Base-by-base conservation (phyloP, 2,329 filamentous ascomycete species). In the Botrytis medusae region DNA sequence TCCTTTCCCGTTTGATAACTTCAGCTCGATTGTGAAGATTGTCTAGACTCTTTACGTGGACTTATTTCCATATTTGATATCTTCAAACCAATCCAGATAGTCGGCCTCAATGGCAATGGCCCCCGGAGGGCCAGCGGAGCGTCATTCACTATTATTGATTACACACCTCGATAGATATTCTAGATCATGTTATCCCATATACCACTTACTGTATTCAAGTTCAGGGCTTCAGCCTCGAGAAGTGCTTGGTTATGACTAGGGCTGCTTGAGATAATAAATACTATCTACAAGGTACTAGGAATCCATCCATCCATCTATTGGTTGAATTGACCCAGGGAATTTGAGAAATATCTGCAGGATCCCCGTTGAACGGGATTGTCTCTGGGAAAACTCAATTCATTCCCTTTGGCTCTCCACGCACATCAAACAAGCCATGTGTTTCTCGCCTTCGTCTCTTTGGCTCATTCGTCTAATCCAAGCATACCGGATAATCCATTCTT, bases 41-140 rank as follows among this genome's bases (percentile, higher is more conserved):
- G 10, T 51, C 46, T 51, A 51, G 10, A 25, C 48, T 29, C 48
- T n/a, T 54, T 54, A 12, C 25, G 46, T 25, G 46, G 46, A n/a
- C 46, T n/a, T 1, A 12, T 51, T 12, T 5, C 46, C 9, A 61
- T n/a, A 61, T 61, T 22, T 16, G 29, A 34, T 16, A 37, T 61
- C 59, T 51, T 25, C 46, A 48, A 51, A 14, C 48, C 25, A 51
- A 51, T 51, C n/a, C 48, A 51, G 25, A 61, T 61, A 64, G n/a
- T 64, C 40, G n/a, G 61, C 40, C n/a, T 46, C 61, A n/a, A 64
- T 29, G 40, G 40, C 61, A 46, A 42, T 64, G n/a, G 40, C 61
- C 40, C 40, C 61, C 40, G n/a, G 61, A 64, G 61, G n/a, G 18
- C n/a, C 40, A 64, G 61, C 40, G 61, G 40, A 64, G 61, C 61